Base-by-base conservation (phyloP, 2,329 filamentous ascomycete genomes). In the Aspergillus fumigatiaffinis region DNA sequence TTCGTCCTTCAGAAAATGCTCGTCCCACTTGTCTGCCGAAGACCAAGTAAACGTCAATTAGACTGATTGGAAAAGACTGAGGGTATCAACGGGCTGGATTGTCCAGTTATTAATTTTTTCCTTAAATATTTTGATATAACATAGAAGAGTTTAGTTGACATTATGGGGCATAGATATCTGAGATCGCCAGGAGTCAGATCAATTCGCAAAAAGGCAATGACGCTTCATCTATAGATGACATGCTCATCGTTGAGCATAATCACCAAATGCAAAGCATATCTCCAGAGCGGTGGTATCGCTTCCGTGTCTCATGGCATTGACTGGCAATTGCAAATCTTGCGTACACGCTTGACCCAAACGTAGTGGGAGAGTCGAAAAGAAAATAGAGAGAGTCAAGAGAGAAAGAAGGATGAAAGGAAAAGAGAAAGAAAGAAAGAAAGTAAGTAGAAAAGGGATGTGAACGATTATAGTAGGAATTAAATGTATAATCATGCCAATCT, bases 181-280 rank as follows among this genome's bases (percentile, higher is more conserved):
- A 60, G 58, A 58, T 62, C 60, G 55, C 60, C 60, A 60, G 60
- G 60, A 62, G 53, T 58, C 58, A 60, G 60, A 62, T 59, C 56
- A 53, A 60, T 57, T 55, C 38, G n/a, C 42, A 50, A 54, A 58
- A 50, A 47, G 44, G 44, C 46, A 54, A 52, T 48, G 52, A 44
- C 42, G 48, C 51, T 53, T 47, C 52, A 51, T 46, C 50, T 44
- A 47, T 38, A 51, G 51, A 50, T 48, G 25, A 52, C 38, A 44
- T 52, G 32, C 32, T 35, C 32, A 35, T 35, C 12, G 4, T 35
- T 17, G 32, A 38, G 32, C 32, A 25, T 47, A 3, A 25, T 28
- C 14, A 38, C 26, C 14, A 38, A 35, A 54, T 32, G 20, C 26
- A 50, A 28, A 46, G 23, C 14, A 49, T n/a, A 48, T 47, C 12